Evolutionary conservation across 2,329 filamentous ascomycete genomes (phyloP).

Genomic region (Botrytis tulipae): DNA sequence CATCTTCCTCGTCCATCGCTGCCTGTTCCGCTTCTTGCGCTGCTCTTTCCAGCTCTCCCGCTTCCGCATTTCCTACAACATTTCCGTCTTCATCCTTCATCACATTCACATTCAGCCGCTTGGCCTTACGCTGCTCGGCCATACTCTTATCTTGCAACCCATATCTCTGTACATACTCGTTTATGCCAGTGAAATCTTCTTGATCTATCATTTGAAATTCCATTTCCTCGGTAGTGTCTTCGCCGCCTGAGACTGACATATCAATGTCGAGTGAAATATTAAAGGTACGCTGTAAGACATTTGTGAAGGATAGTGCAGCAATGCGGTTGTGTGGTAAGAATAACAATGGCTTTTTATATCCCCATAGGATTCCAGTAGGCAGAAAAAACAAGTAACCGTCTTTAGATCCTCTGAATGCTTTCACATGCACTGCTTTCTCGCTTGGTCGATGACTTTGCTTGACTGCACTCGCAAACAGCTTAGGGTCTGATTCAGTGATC

Average conservation of each 20-base stretch:
- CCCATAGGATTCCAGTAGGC: constrained; percentile 65
- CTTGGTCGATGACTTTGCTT: constrained; percentile 56
- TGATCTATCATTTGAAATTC: constrained; percentile 71
- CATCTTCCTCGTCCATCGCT: constrained; percentile 58
- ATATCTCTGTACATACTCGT: constrained; percentile 60
- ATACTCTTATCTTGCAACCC: constrained; percentile 65
- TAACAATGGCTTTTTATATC: constrained; percentile 66
- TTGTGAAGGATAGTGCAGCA: constrained; percentile 64
- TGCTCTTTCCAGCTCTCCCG: constrained; percentile 37
- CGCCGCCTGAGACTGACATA: constrained; percentile 44
- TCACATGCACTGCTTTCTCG: constrained; percentile 64
- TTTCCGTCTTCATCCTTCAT: constrained; percentile 44
- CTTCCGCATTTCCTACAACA: constrained; percentile 43
- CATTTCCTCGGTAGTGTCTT: constrained; percentile 53
- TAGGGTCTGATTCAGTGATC: constrained; percentile 53
- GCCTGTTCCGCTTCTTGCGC: constrained; percentile 40
- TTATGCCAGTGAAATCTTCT: constrained; percentile 63
- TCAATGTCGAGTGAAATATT: constrained; percentile 62
- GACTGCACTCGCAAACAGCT: constrained; percentile 56
- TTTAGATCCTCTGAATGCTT: constrained; percentile 65
- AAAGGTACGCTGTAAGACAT: constrained; percentile 65
- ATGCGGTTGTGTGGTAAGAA: constrained; percentile 63
- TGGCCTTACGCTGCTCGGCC: constrained; percentile 65
- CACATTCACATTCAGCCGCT: constrained; percentile 57
- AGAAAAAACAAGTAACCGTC: constrained; percentile 68